Evolutionary conservation across 2,329 filamentous ascomycete species (phyloP), one percentile per base, ranked within the genome.

Genomic region (Arthrinium phaeospermum): DNA sequence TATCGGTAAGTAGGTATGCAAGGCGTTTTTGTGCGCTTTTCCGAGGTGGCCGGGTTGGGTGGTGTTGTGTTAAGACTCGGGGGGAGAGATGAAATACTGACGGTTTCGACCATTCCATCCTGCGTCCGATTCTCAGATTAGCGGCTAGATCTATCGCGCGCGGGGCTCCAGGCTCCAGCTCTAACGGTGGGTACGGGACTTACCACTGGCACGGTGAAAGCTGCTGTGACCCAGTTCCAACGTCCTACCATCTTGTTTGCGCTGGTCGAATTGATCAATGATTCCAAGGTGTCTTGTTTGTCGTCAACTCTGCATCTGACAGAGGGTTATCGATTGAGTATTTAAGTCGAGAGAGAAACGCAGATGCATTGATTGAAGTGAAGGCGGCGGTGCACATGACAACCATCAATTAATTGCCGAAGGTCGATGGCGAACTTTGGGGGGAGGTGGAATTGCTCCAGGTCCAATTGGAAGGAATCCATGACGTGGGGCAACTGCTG

Each of bases 401-500:
- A 14, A 57, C 19, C 34, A 34, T 10, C 16, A 57, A 34, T 61
- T 61, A 57, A 34, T 61, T 61, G 53, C 30, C 30, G 14, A 19
- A 8, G 5, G 27, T 34, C 27, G 34, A 61, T 22, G 53, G 53
- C 53, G 53, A 61, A 61, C 16, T 37, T 37, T 37, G 30, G 53
- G 30, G 53, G 53, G 6, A 30, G 45, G 16, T 19, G 16, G 45
- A 47, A 5, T 22, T 7, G 46, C 46, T 49, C 8, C 8, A 49
- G 22, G 14, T 4, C 53, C 30, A 61, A 37, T 61, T 3, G 57
- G 57, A 64, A 41, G 1, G 10, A 64, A 41, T 64, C 34, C 34
- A 64, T 64, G 57, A 64, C 57, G 57, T 34, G 57, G 57, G 57
- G 57, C 57, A 64, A 8, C 57, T 41, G 57, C 34, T 41, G 57